Evolutionary conservation across 768 basidiomycete genomes (phyloP), one percentile per base, ranked within the genome.

Genomic region (Guyanaporus albipodus): DNA sequence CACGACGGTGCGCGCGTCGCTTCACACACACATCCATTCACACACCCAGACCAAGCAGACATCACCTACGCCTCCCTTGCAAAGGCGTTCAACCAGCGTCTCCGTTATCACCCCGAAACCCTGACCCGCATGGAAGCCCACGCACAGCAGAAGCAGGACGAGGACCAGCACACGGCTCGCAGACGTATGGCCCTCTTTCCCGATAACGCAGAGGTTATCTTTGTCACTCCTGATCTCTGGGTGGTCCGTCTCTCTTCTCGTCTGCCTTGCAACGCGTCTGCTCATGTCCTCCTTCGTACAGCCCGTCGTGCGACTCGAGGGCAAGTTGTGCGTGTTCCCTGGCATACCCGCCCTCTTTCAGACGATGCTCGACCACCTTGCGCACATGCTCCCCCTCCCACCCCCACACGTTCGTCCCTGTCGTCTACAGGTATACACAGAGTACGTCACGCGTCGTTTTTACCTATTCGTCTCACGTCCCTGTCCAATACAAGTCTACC

Each of bases 151-250:
- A 10, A 75, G 18, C 88, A 88, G 64, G 87, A 77, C 7, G 74
- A 79, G 6, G 84, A 91, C 55, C 91, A 96, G 59, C 73, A 72
- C 27, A 75, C 73, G 4, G 93, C 93, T 1, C 80, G 87, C 19
- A 74, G 82, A 53, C 75, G 92, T 39, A 98, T 98, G 94, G 94
- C 91, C 0, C 67, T 92, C 29, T 91, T 98, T 60, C 94, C 94
- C 0, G 75, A 78, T 14, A 65, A 75, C 4, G 82, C 83, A 0
- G 92, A 98, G 62, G 78, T 86, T 9, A 64, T 98, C 2, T 93
- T 85, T 61, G 83, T 92, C 7, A 79, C 77, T 8, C 72, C 75
- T 48, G 88, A 91, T 51, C 72, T 93, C 43, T 96, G 91, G 89
- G 92, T 94, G 61, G 85, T 88, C 55, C 55, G 85, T 71, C 1